Evolutionary conservation across 495 filamentous ascomycete species (phyloP).

Genomic region (Halenospora varia): DNA sequence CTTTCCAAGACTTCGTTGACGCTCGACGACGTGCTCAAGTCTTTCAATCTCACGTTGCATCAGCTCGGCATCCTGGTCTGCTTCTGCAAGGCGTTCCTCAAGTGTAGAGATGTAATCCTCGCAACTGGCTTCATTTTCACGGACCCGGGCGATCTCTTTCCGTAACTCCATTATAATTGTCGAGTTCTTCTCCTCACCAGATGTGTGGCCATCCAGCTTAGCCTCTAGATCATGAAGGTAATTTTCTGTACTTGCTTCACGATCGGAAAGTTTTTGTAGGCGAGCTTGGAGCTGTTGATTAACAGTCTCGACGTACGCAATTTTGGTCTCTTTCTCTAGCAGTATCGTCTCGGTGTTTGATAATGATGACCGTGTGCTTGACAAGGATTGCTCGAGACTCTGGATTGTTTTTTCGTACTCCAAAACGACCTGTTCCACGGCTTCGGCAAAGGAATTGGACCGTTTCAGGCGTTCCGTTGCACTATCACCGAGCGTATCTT

Average conservation of each 20-base stretch:
- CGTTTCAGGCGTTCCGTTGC: conserved; percentile 88
- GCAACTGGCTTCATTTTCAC: conserved; percentile 81
- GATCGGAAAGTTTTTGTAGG: conserved; percentile 83
- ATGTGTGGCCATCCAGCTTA: conserved; percentile 83
- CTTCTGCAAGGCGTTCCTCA: conserved; percentile 92
- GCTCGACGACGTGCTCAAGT: conserved; percentile 91
- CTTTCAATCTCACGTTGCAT: conserved; percentile 96
- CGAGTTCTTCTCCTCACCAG: conserved; percentile 87
- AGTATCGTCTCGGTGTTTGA: conserved; percentile 79
- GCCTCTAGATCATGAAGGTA: conserved; percentile 89
- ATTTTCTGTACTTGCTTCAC: conserved; percentile 82
- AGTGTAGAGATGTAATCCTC: conserved; percentile 98
- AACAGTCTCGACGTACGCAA: conserved; percentile 86
- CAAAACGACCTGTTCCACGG: conserved; percentile 90
- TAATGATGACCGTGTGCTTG: conserved; percentile 80
- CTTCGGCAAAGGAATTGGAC: conserved; percentile 90
- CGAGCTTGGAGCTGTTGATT: conserved; percentile 85
- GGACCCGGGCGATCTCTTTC: conserved; percentile 84
- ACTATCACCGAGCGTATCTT: conserved; percentile 63
- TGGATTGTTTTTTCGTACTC: conserved; percentile 99
- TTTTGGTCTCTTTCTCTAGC: conserved; percentile 89
- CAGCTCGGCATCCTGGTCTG: conserved; percentile 91
- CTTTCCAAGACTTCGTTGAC: conserved; percentile 91
- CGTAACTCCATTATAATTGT: conserved; percentile 81
- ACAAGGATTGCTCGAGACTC: conserved; percentile 84